Base-by-base conservation (phyloP, 495 filamentous ascomycete species). In the Extremus antarcticus region DNA sequence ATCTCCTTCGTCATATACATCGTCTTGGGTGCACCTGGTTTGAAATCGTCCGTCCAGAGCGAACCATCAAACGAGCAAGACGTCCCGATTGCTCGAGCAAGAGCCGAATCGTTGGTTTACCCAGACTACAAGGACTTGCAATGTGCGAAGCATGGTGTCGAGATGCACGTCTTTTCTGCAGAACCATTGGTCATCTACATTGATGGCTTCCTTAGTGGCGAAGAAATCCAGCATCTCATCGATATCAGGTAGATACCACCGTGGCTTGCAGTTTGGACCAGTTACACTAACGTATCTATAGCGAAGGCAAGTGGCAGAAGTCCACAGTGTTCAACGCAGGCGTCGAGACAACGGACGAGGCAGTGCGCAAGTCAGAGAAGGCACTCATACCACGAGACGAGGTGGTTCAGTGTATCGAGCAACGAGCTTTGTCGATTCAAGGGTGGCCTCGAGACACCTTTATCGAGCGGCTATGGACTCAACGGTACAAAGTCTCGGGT, bases 401-500 rank as follows among this genome's bases (percentile, higher is more conserved):
- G 39, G 71, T 77, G 1, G 80, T 87, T 2, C 76, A 78, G 29
- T 88, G 85, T 69, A 78, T 88, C 55, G 82, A 86, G 60, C 69
- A 75, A 24, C 83, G 85, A 38, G 85, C 85, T 9, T 74, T 80
- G 10, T 49, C 72, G n/a, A 84, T 89, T 67, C 85, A 87, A 58
- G 85, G 85, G 66, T 84, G 79, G 79, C 71, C 72, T 1, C 70
- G 73, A 13, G 62, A 79, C 48, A 71, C 81, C 0, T 78, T 76
- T 57, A 79, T 84, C 67, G 80, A 85, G 66, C 73, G 74, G 50
- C 74, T 83, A 66, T 79, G 77, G 74, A 74, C 74, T 0, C 81
- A 85, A 60, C 73, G 75, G 45, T 83, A 85, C 65, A 77, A 76
- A 35, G 60, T 65, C 10, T 76, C 71, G 11, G 80, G 78, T 24